Evolutionary conservation across 192 early-diverging fungal genomes (phyloP), one percentile per base, ranked within the genome.

Genomic region (Nowakowskiella sp.): DNA sequence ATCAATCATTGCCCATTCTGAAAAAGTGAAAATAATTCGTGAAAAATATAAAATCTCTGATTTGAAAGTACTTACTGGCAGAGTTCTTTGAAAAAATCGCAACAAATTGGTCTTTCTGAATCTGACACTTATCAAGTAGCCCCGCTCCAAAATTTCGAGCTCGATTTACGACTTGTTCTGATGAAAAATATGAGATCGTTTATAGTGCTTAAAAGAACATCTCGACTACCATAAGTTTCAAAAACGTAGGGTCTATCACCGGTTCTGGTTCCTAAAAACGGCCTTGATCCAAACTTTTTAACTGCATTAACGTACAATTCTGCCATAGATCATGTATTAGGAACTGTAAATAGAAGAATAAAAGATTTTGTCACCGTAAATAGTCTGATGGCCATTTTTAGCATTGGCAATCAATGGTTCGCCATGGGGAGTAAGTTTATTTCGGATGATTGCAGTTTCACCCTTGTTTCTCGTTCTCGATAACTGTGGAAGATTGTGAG

Each of bases 1-100:
- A 48, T 75, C 74, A 3, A 67, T 53, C 30, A 77, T 64, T 22
- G 64, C 43, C 66, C 73, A 77, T 54, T 71, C 68, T 27, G 57
- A 51, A 55, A n/a, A 21, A 29, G 36, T 58, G 46, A 10, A 60
- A 6, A 48, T 61, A 8, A 24, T 30, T 21, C 16, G 16, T 23
- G 24, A 45, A 1, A 10, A 48, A 61, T 58, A 8, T 16, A 31
- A 57, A 53, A 34, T 22, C 44, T 53, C 23, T 8, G 21, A 19
- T 10, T 5, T 36, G 34, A 4, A 21, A 13, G 9, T 53, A 23
- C 56, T 3, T 53, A 49, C 47, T 39, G 1, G 61, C 50, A 19
- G 25, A 55, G 23, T 64, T 57, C 42, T 30, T n/a, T 13, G 70
- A 23, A 43, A 44, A 70, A 30, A 70, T 36, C 22, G 56, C 73